Base-by-base conservation (phyloP, 768 basidiomycete genomes). In the Phaeolepiota aurea region DNA sequence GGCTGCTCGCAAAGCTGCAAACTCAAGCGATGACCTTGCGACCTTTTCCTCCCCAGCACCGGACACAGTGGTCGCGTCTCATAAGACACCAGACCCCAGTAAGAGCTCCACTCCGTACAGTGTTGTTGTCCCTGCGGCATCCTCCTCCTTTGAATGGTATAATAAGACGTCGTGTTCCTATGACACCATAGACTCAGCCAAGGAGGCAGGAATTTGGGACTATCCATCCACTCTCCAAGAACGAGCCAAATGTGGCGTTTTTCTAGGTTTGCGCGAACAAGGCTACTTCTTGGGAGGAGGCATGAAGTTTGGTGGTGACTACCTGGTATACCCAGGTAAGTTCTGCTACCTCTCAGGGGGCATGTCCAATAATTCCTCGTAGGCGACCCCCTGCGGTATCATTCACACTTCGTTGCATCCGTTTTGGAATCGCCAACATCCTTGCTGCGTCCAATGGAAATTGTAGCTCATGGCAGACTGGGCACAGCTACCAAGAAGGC, bases 401-500 rank as follows among this genome's bases (percentile, higher is more conserved):
- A 99, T 55, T 96, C 94, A 2, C 96, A 99, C 58, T 98, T 97
- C 56, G 81, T 82, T 15, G 86, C 86, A 15, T 81, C 86, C 3
- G 86, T 96, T 10, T 59, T 89, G 20, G 73, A 84, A 10, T 77
- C 84, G 4, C 76, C 76, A 2, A 47, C 58, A 35, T 54, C 77
- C 10, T 48, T 69, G 1, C 68, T 99, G 38, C 68, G 73, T 36
- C 92, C 96, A 3, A 87, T 94, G 79, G 91, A 98, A 58, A 76
- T 99, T 34, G 87, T 99, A 16, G 93, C 94, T 0, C 92, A 92
- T 56, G 96, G 96, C 13, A 74, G 96, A 22, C 63, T 99, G 22
- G 96, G 94, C 1, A 99, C 96, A 3, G 96, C 87, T 9, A 97
- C 96, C 5, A 98, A 97, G 61, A 99, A 99, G 62, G 79, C 90